Evolutionary conservation across 2,329 filamentous ascomycete species (phyloP).

Genomic region (Aspergillus clavatus): DNA sequence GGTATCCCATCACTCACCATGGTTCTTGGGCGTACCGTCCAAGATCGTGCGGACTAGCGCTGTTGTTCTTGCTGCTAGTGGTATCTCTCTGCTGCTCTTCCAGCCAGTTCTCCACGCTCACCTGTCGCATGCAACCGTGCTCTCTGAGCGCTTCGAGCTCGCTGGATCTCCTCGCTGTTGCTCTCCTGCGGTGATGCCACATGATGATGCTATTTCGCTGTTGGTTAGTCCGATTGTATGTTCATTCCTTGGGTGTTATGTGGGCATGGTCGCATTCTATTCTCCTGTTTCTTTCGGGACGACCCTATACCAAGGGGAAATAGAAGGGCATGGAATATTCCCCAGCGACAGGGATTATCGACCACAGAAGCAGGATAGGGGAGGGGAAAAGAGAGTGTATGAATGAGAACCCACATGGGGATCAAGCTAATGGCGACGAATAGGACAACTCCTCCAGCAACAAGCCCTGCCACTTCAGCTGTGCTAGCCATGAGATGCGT

Average conservation of each 20-base stretch:
- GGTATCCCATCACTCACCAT: slow-evolving; percentile 21
- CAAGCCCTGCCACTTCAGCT: slow-evolving; percentile 25
- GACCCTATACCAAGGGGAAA: neutral
- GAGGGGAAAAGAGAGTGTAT: slow-evolving; percentile 7
- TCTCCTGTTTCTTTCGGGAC: no score
- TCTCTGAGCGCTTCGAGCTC: slow-evolving; percentile 11
- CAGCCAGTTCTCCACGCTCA: slow-evolving; percentile 26
- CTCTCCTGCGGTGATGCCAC: slow-evolving; percentile 19
- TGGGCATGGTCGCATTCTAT: no score
- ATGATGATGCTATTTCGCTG: slow-evolving; percentile 18
- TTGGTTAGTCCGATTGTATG: neutral
- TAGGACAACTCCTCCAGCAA: slow-evolving; percentile 26
- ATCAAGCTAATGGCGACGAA: slow-evolving; percentile 27
- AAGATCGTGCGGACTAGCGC: slow-evolving; percentile 10
- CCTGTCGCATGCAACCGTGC: slow-evolving; percentile 12
- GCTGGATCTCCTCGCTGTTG: slow-evolving; percentile 9
- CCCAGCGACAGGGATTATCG: slow-evolving; percentile 7
- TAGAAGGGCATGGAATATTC: slow-evolving; percentile 16
- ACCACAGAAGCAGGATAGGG: slow-evolving; percentile 10
- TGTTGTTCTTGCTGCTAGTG: neutral
- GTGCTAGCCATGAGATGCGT: slow-evolving; percentile 18
- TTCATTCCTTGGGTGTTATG: no score
- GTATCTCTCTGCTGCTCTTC: slow-evolving; percentile 14
- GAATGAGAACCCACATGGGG: slow-evolving; percentile 25
- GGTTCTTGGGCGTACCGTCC: slow-evolving; percentile 22